Evolutionary conservation across 202 grass and related monocot species (phyloP).

Genomic region (Dendrocalamus latiflorus): DNA sequence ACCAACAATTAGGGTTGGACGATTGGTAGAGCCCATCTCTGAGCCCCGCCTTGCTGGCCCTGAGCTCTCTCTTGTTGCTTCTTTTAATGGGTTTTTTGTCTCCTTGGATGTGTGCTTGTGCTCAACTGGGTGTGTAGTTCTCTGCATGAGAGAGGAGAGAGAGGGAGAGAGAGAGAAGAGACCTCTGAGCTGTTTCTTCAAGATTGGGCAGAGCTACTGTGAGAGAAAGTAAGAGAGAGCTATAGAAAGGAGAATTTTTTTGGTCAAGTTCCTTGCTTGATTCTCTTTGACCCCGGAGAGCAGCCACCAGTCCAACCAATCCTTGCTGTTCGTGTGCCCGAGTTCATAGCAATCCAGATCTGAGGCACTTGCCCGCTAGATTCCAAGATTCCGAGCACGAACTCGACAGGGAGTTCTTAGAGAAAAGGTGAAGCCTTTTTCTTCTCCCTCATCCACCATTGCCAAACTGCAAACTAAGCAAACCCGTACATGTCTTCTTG

Average conservation of each 20-base stretch:
- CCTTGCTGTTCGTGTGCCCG: constrained; percentile 41
- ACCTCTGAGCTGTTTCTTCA: constrained; percentile 33
- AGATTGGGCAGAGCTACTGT: constrained; percentile 23
- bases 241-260: constrained; percentile 27
- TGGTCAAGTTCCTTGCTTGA: constrained; percentile 38
- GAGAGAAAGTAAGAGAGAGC: constrained; percentile 11
- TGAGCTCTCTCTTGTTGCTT: constrained; percentile 25
- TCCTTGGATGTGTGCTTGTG: constrained; percentile 43
- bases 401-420: constrained; percentile 28
- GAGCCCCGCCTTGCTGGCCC: constrained; percentile 52
- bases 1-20: constrained; percentile 54
- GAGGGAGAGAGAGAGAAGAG: neutral
- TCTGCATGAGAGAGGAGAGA: neutral
- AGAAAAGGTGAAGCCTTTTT: constrained; percentile 32
- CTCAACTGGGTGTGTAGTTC: constrained; percentile 24
- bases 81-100: constrained; percentile 54
- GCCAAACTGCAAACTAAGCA: constrained; percentile 9
- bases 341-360: constrained; percentile 50
- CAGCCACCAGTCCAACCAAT: constrained; percentile 30
- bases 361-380: constrained; percentile 49
- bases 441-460: constrained; percentile 41
- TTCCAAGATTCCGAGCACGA: constrained; percentile 39
- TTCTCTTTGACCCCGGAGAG: constrained; percentile 41
- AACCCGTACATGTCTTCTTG: neutral
- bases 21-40: constrained; percentile 73